Percentiles rank a stretch among this genome's conserved stretches.
Conservation (phyloP, 257 asterid genomes). For the Solanum sejunctum region DNA sequence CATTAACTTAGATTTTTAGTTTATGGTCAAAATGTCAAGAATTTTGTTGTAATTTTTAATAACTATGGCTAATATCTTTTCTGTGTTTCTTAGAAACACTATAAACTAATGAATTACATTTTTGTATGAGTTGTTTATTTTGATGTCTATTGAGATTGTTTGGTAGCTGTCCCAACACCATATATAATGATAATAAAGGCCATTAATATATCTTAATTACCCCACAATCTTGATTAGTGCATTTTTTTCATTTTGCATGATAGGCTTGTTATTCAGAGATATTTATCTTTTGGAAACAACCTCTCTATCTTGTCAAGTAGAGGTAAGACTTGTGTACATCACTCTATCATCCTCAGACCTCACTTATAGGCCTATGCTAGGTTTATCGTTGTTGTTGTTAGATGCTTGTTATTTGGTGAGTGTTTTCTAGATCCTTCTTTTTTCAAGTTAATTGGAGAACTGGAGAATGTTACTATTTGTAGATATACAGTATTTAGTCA, state of each 20-base stretch:
- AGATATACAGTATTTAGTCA: background rate
- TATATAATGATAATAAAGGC: background rate
- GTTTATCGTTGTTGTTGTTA: too few relatives aligned
- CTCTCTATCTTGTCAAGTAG: too few relatives aligned
- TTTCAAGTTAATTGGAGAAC: background rate
- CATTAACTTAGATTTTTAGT: background rate
- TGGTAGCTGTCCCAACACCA: background rate
- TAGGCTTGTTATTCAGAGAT: background rate
- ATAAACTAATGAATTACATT: background rate
- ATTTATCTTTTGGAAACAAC: too few relatives aligned
- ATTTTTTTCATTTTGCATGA: background rate
- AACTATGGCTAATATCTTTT: background rate
- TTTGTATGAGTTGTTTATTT: background rate
- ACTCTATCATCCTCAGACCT: background rate
- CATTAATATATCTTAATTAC: background rate
- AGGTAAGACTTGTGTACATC: too few relatives aligned
- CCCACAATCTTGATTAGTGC: background rate
- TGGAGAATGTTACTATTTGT: background rate
- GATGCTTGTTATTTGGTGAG: background rate
- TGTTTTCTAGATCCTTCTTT: too few relatives aligned
- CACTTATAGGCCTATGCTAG: too few relatives aligned
- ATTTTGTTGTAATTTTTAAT: background rate
- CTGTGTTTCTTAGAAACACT: background rate
- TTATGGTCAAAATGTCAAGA: background rate
- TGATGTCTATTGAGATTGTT: background rate